A percentile compares a stretch with the other conserved stretches of the same genome.
These are phyloP conservation scores for Tritrichomonas foetus DNA, from an alignment of 208 protist species.

Conservation along the genomic window DNA sequence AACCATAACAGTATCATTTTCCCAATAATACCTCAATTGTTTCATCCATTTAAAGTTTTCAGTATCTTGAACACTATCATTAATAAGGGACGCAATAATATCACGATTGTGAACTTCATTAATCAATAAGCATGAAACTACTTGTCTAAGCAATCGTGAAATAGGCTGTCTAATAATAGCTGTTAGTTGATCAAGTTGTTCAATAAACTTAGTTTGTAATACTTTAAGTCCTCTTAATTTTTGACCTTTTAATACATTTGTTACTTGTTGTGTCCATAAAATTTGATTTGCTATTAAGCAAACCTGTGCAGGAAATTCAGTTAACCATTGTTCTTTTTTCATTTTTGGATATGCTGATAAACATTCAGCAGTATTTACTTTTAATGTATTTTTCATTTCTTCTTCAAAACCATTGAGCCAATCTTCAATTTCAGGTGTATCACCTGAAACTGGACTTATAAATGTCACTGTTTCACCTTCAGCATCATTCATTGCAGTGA, in stretches of 20 bases:
- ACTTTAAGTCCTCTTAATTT: not conserved
- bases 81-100: conserved; percentile 64
- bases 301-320: conserved; percentile 77
- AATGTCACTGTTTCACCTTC: conserved; percentile 54
- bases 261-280: conserved; percentile 78
- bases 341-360: conserved; percentile 46
- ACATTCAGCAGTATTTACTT: not conserved
- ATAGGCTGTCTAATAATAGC: not conserved
- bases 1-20: conserved; percentile 49
- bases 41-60: conserved; percentile 87
- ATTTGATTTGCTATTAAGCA: conserved; percentile 80
- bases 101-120: conserved; percentile 67
- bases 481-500: conserved; percentile 59
- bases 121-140: conserved; percentile 51
- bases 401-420: conserved; percentile 88
- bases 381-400: conserved; percentile 43
- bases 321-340: conserved; percentile 75
- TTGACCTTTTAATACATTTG: conserved; percentile 65
- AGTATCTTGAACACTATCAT: conserved; percentile 71
- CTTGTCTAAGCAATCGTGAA: not conserved
- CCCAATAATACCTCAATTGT: conserved; percentile 93
- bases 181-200: not conserved
- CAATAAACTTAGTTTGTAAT: conserved; percentile 57
- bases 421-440: conserved; percentile 78
- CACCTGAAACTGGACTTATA: conserved; percentile 38